These are phyloP conservation scores for Venturia oleaginea DNA, from an alignment of 2,329 filamentous ascomycete species.

Conservation along the genomic window DNA sequence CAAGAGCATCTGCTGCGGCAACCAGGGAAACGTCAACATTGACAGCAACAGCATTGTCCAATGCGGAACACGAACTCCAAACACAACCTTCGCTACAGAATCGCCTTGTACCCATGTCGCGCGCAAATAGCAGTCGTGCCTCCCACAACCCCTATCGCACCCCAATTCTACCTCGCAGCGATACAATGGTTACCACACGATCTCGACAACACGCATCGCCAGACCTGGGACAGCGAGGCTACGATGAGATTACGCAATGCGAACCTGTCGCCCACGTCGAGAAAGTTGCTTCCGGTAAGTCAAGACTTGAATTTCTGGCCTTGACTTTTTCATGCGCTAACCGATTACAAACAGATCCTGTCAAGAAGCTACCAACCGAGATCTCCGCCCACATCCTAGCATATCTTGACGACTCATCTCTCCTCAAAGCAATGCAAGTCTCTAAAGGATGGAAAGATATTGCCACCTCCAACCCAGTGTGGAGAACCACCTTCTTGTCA, in stretches of 20 bases:
- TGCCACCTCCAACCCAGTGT: conserved; percentile 49
- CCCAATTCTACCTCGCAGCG: background rate
- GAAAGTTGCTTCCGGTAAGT: conserved; percentile 16
- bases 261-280: background rate
- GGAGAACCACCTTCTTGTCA: conserved; percentile 52
- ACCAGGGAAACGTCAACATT: background rate
- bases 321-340: background rate
- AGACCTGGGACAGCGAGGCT: background rate
- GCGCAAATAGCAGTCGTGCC: background rate
- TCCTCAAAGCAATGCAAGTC: conserved; percentile 47
- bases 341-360: conserved; percentile 37
- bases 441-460: conserved; percentile 48
- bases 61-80: background rate
- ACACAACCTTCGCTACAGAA: background rate
- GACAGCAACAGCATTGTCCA: background rate
- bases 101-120: background rate
- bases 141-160: background rate
- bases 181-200: conserved; percentile 1
- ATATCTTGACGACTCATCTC: conserved; percentile 48
- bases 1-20: background rate
- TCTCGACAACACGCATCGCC: background rate
- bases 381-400: conserved; percentile 50
- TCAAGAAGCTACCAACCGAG: conserved; percentile 48
- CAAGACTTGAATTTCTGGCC: background rate
- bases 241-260: conserved; percentile 1